These are phyloP conservation scores for Auricularia sp. DNA, from an alignment of 768 basidiomycete genomes.

Conservation along the genomic window DNA sequence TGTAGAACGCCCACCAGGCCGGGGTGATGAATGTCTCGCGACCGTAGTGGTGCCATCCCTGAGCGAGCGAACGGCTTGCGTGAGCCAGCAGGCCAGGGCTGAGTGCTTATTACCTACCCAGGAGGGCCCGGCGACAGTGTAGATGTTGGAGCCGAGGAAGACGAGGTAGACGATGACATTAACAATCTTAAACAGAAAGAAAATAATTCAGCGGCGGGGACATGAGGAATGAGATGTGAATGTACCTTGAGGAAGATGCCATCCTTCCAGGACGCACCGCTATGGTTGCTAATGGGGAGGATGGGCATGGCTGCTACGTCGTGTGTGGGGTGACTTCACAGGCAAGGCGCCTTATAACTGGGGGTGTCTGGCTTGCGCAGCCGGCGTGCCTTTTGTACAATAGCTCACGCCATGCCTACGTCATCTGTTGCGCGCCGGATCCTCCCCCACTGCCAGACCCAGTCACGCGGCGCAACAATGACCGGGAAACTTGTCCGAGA, in stretches of 20 bases:
- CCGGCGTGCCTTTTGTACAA: neutral
- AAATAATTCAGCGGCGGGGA: neutral
- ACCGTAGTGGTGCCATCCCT: slow-evolving; percentile 9
- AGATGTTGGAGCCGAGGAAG: slow-evolving; percentile 24
- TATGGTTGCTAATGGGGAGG: neutral
- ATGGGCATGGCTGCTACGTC: neutral
- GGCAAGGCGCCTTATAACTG: neutral
- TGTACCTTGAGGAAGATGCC: slow-evolving; percentile 26
- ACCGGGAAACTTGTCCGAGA: too few relatives aligned
- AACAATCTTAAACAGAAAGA: slow-evolving; percentile 11
- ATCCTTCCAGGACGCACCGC: slow-evolving; percentile 18
- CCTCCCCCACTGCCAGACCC: too few relatives aligned
- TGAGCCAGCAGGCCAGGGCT: neutral
- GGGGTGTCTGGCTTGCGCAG: neutral
- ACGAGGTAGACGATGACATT: slow-evolving; percentile 27
- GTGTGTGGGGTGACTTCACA: neutral
- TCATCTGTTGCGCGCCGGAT: neutral
- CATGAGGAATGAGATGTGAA: neutral
- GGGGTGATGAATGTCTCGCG: slow-evolving; percentile 34
- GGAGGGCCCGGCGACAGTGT: slow-evolving; percentile 26
- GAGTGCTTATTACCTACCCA: slow-evolving; percentile 24
- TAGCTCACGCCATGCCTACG: neutral
- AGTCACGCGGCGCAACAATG: too few relatives aligned
- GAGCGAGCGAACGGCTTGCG: neutral
- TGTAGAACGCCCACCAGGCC: slow-evolving; percentile 24